A percentile compares a stretch with the other conserved stretches of the same genome.
Conservation (phyloP, 257 asterid genomes). For the Solanum habrochaites region DNA sequence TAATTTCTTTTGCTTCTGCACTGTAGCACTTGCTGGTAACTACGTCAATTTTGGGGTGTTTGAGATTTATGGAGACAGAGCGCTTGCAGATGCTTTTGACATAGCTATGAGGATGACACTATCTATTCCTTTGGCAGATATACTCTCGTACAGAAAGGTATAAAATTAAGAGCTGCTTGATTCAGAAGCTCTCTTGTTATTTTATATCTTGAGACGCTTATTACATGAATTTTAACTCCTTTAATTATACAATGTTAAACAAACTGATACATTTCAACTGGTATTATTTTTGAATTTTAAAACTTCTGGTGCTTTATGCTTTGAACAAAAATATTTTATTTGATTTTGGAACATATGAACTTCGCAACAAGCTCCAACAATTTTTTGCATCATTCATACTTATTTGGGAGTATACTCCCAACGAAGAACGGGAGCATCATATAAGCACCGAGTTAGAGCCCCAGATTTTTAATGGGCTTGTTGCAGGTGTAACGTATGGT, state of each 20-base stretch:
- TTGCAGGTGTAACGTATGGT: background rate
- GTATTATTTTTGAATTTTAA: background rate
- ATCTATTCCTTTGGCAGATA: constrained; percentile 78
- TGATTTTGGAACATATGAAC: background rate
- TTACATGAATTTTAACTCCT: background rate
- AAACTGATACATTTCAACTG: background rate
- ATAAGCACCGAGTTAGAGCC: background rate
- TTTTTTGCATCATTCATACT: background rate
- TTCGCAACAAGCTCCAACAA: background rate
- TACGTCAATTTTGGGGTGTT: constrained; percentile 97
- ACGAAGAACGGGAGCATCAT: background rate
- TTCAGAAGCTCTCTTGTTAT: background rate
- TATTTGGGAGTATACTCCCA: background rate
- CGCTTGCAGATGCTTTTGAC: constrained; percentile 96
- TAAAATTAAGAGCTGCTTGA: background rate
- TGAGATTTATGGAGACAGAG: constrained; percentile 96
- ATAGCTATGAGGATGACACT: constrained; percentile 76
- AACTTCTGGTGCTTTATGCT: background rate
- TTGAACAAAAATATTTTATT: background rate
- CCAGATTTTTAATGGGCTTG: background rate
- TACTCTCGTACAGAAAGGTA: constrained; percentile 96
- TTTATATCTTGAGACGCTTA: background rate
- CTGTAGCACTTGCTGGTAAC: constrained; percentile 85
- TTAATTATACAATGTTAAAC: background rate
- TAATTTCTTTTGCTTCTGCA: constrained; percentile 3